Evolutionary conservation across 805 yeast species (phyloP).

Genomic region (Pichia occidentalis): DNA sequence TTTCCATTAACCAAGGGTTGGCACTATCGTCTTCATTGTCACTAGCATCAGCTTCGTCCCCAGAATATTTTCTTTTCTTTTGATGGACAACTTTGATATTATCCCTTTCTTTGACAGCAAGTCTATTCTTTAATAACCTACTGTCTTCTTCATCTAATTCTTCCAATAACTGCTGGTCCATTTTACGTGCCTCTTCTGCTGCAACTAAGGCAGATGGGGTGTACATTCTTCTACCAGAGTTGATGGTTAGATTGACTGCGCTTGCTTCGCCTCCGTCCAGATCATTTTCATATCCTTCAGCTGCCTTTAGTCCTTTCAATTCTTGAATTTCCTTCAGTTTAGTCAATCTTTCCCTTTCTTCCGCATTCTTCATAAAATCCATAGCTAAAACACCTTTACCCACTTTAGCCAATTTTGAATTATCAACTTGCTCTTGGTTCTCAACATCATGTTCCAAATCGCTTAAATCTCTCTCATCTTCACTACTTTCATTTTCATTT

Average conservation of each 20-base stretch:
- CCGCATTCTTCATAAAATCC: conserved; percentile 95
- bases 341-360: conserved; percentile 52
- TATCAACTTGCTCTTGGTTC: conserved; percentile 34
- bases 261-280: conserved; percentile 31
- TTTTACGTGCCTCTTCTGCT: conserved; percentile 31
- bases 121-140: conserved; percentile 37
- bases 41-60: conserved; percentile 12
- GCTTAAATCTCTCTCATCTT: conserved; percentile 40
- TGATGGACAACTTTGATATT: conserved; percentile 2
- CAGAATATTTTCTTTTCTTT: conserved; percentile 4
- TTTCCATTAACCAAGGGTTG: conserved; percentile 47
- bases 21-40: conserved; percentile 21
- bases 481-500: conserved; percentile 26
- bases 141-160: conserved; percentile 48
- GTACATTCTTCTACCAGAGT: conserved; percentile 76
- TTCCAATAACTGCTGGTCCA: conserved; percentile 32
- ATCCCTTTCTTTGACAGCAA: conserved; percentile 21
- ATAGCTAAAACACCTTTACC: conserved; percentile 89
- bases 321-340: conserved; percentile 49
- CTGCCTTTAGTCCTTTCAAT: conserved; percentile 43
- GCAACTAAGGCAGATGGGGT: conserved; percentile 53
- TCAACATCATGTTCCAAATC: conserved; percentile 46
- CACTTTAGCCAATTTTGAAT: conserved; percentile 36
- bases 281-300: conserved; percentile 33
- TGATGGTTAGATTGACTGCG: conserved; percentile 45